Evolutionary conservation across 1,139 yeast species (phyloP).

Genomic region (Kodamaea derodonti): DNA sequence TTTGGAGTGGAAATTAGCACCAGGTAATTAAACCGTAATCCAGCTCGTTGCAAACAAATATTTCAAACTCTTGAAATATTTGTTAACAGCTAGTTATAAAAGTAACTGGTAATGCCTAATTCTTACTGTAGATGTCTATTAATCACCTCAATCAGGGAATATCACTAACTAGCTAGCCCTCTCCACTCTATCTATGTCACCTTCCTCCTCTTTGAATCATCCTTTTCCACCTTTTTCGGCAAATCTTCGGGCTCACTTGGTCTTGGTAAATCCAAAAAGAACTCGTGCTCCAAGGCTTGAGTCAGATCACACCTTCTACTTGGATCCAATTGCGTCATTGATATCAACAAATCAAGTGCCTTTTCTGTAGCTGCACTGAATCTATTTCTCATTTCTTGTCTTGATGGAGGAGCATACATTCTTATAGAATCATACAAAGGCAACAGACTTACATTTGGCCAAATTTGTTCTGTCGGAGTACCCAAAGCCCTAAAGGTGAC

Average conservation of each 20-base stretch:
- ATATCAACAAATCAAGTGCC: slow-evolving; percentile 73
- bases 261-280: slow-evolving; percentile 69
- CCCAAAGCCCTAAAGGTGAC: slow-evolving; percentile 93
- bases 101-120: no score
- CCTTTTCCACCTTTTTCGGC: slow-evolving; percentile 51
- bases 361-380: slow-evolving; percentile 90
- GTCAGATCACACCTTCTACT: slow-evolving; percentile 63
- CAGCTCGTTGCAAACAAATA: no score
- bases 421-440: slow-evolving; percentile 71
- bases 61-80: no score
- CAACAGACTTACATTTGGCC: slow-evolving; percentile 87
- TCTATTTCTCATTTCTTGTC: slow-evolving; percentile 74
- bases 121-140: no score
- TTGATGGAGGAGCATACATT: slow-evolving; percentile 79
- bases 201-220: slow-evolving; percentile 17
- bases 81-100: no score
- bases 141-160: no score
- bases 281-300: slow-evolving; percentile 62
- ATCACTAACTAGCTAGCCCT: background rate
- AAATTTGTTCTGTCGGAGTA: slow-evolving; percentile 84
- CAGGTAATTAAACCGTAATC: no score
- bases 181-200: slow-evolving; percentile 3
- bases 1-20: no score
- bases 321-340: slow-evolving; percentile 79
- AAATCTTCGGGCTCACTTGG: slow-evolving; percentile 71